Base-by-base conservation (phyloP, 345 rosid species). In the Populus davidiana region DNA sequence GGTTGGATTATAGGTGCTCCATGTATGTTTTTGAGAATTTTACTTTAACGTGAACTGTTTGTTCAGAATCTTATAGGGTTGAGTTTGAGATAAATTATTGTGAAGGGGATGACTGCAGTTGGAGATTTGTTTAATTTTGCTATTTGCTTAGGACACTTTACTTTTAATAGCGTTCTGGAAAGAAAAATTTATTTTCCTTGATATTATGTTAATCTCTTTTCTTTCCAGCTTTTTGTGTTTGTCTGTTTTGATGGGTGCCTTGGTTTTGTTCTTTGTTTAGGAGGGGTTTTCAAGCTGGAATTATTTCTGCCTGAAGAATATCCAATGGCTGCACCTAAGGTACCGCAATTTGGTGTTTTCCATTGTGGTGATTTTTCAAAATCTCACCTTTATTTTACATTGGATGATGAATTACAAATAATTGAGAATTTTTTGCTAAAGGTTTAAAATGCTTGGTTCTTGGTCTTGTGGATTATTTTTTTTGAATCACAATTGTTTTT, bases 321-420 rank as follows among this genome's bases (percentile, higher is more conserved):
- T 87, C 99, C 99, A 50, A 96, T 96, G 98, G 93, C 99, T 47
- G 98, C 99, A 41, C 99, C 99, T 50, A 95, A 95, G 98, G 99
- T 95, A 91, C 27, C 10, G 6, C 62, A 71, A 16, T 5, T 64
- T 9, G 63, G 8, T 41, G n/a, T 14, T 29, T 27, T n/a, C 43
- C 6, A 1, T 71, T 18, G 18, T 11, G n/a, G 14, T 31, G 10
- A 5, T n/a, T 61, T 23, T 33, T 7, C 12, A 18, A 20, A 38
- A 61, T 14, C 2, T 49, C 25, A 33, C 5, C n/a, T n/a, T 31
- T 36, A 36, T 41, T 54, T 50, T 44, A 33, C 36, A 13, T 67
- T 25, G 43, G 10, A 14, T 49, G 44, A 17, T 64, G 39, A 31
- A 20, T 49, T 54, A 67, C 14, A 52, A 75, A 33, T 36, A 6